Evolutionary conservation across 2,329 filamentous ascomycete genomes (phyloP), one percentile per base, ranked within the genome.

Genomic region (Colletotrichum sp.): DNA sequence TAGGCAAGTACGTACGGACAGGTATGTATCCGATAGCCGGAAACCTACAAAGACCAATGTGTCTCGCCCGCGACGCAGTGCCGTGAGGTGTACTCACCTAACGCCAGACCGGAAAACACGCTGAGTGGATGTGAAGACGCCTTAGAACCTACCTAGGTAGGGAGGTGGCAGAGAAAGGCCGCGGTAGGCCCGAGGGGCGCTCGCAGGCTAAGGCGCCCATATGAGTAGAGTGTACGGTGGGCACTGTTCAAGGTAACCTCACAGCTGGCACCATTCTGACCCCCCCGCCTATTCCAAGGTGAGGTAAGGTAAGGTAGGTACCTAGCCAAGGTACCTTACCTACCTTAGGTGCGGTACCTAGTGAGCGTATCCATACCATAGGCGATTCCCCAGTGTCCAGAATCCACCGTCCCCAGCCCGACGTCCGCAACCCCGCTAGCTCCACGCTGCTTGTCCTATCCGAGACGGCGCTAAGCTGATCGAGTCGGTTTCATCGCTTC

Each of bases 161-260:
- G n/a, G 65, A 39, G 39, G 30, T 44, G 34, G 15, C 18, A 60
- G n/a, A 75, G 49, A 71, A 66, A 66, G 72, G 18, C 72, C 69
- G 72, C 69, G 52, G 72, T 75, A 75, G 72, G 69, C 39, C 72
- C 69, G 69, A 75, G 28, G 62, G 44, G 49, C 65, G 65, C 28
- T 49, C 24, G 21, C 36, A 49, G n/a, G 10, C 44, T 49, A n/a
- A 44, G 39, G 39, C 39, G n/a, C 39, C 39, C 39, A 18, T 16
- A 36, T 16, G 36, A 39, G 36, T 39, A 39, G 36, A 39, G 8
- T 3, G 36, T 18, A 44, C 39, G 18, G 39, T 44, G 39, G 39
- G 39, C 3, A 44, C 18, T 5, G 18, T 44, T 44, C 18, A 44
- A 44, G 8, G 39, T 44, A 44, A 16, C 24, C 57, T 21, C 15